Evolutionary conservation across 495 filamentous ascomycete species (phyloP).

Genomic region (Hypoxylon fragiforme): DNA sequence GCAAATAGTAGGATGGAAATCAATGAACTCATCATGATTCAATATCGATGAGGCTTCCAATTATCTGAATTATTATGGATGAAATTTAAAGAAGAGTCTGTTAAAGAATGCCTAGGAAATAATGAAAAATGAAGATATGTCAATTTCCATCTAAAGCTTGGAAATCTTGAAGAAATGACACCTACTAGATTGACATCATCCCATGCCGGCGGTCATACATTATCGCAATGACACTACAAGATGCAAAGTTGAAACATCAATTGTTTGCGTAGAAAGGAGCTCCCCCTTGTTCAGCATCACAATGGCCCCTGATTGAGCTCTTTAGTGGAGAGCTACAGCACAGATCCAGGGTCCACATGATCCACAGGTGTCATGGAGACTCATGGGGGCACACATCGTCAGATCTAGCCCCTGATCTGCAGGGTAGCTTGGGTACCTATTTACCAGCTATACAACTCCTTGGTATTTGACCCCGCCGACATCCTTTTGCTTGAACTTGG

Average conservation of each 20-base stretch:
- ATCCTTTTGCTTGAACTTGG: constrained; percentile 4
- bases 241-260: constrained; percentile 36
- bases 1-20: constrained; percentile 26
- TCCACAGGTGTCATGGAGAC: too few species aligned
- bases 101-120: not conserved
- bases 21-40: constrained; percentile 24
- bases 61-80: too few species aligned
- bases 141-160: too few species aligned
- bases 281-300: constrained; percentile 31
- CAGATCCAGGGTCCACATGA: constrained; percentile 31
- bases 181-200: not conserved
- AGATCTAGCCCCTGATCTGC: constrained; percentile 35
- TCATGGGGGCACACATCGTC: constrained; percentile 22
- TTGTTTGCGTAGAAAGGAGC: constrained; percentile 23
- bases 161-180: not conserved
- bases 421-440: constrained; percentile 22
- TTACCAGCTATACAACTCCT: constrained; percentile 2
- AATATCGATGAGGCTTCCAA: not conserved
- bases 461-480: constrained; percentile 26
- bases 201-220: not conserved
- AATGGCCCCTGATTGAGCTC: constrained; percentile 5
- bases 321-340: constrained; percentile 24
- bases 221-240: constrained; percentile 17
- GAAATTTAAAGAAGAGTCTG: too few species aligned
- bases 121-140: not conserved